Percentiles rank a stretch among this genome's conserved stretches.
Conservation (phyloP, 1,284 basidiomycete species). For the Malassezia dermatis region DNA sequence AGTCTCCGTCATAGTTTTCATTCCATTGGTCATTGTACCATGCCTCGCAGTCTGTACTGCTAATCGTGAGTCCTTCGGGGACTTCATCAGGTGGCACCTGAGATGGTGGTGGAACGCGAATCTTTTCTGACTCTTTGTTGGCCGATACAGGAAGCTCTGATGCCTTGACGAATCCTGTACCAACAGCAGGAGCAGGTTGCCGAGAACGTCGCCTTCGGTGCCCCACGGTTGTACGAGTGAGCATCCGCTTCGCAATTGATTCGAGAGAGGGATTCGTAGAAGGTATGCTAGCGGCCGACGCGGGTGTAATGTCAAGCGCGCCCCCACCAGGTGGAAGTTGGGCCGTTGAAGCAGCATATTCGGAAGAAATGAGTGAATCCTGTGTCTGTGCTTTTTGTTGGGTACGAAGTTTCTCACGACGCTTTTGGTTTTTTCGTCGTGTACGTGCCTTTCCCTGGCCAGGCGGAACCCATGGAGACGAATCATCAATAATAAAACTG, state of each 20-base stretch:
- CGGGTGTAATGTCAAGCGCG: conserved; percentile 1
- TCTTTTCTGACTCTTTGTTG: neutral
- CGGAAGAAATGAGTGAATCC: neutral
- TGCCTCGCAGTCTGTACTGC: conserved; percentile 13
- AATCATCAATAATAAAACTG: neutral
- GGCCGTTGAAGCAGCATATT: neutral
- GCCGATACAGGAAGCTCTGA: neutral
- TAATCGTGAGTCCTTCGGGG: conserved; percentile 5
- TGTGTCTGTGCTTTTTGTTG: neutral
- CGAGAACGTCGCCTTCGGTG: conserved; percentile 2
- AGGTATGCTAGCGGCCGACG: neutral
- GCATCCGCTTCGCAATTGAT: conserved; percentile 13
- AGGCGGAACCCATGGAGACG: conserved; percentile 15
- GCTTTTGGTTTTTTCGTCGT: conserved; percentile 24
- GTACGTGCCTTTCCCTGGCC: conserved; percentile 26
- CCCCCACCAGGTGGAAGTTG: conserved; percentile 13
- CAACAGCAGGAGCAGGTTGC: neutral
- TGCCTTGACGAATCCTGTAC: neutral
- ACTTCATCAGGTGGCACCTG: conserved; percentile 4
- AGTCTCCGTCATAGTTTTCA: neutral
- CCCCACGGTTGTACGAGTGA: conserved; percentile 12
- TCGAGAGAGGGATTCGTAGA: neutral
- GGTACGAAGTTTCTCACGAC: conserved; percentile 5
- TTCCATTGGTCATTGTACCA: conserved; percentile 14
- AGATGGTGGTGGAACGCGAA: conserved; percentile 10